Conservation (phyloP, 2,329 filamentous ascomycete species). For the Coniochaeta sp. region DNA sequence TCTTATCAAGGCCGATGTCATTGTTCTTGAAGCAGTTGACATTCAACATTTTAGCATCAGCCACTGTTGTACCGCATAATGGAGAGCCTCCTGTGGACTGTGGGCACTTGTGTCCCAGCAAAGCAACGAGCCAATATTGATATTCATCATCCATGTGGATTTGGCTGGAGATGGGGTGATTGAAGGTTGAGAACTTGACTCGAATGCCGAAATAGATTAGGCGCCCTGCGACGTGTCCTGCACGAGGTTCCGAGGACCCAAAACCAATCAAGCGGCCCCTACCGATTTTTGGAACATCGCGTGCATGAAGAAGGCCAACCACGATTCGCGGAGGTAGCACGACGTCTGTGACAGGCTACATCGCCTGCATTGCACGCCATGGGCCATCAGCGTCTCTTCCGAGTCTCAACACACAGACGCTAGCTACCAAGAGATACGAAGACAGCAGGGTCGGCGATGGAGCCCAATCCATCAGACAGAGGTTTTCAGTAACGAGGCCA, state of each 20-base stretch:
- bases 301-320: constrained; percentile 29
- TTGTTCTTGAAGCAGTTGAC: not conserved
- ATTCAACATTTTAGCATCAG: not conserved
- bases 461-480: not conserved
- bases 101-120: not conserved
- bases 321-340: constrained; percentile 27
- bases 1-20: not conserved
- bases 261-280: constrained; percentile 27
- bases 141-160: not conserved
- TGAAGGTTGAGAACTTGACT: not conserved
- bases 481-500: not conserved
- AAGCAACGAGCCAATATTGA: not conserved
- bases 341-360: constrained; percentile 19
- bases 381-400: not conserved
- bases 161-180: not conserved
- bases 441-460: not conserved
- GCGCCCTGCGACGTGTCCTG: constrained; percentile 33
- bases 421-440: not conserved
- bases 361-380: constrained; percentile 14
- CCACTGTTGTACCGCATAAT: not conserved
- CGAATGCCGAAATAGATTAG: constrained; percentile 16
- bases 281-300: constrained; percentile 29
- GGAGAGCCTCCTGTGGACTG: not conserved
- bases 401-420: not conserved
- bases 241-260: constrained; percentile 15